phyloP scores from a whole-genome alignment of 2,329 filamentous ascomycete species.

The Acarospora socialis region DNA sequence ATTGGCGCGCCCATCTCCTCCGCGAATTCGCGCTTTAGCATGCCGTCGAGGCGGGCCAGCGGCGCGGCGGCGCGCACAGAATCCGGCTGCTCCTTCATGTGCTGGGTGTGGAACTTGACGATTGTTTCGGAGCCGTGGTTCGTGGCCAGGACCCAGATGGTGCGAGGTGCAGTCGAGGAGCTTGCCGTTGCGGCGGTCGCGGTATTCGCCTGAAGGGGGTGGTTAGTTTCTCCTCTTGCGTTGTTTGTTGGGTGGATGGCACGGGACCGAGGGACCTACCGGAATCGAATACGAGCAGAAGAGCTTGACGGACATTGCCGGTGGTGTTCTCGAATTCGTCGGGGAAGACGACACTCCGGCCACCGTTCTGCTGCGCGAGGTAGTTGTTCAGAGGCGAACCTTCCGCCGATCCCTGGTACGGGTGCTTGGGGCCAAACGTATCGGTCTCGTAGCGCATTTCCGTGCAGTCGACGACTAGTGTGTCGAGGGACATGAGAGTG shows the following conservation, averaged over 20 bases:
- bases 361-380: constrained; percentile 23
- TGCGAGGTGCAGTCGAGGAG: constrained; percentile 8
- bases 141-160: constrained; percentile 10
- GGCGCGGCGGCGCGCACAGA: background rate
- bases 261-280: too few species aligned
- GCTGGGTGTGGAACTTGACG: constrained; percentile 2
- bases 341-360: constrained; percentile 32
- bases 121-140: constrained; percentile 8
- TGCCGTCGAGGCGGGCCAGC: background rate
- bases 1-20: constrained; percentile 5
- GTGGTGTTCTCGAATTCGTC: constrained; percentile 39
- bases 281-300: constrained; percentile 32
- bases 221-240: too few species aligned
- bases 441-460: constrained; percentile 24
- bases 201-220: too few species aligned
- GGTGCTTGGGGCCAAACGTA: constrained; percentile 29
- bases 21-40: constrained; percentile 1
- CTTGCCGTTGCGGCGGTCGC: constrained; percentile 8
- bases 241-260: too few species aligned
- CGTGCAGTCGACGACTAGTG: constrained; percentile 29
- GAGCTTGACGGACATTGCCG: constrained; percentile 25
- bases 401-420: constrained; percentile 22
- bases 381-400: constrained; percentile 36
- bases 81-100: constrained; percentile 1
- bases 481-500: constrained; percentile 24